A percentile compares a stretch with the other conserved stretches of the same genome.
Evolutionary conservation across 768 basidiomycete species (phyloP).

Genomic region (Calocybe gangraenosa): DNA sequence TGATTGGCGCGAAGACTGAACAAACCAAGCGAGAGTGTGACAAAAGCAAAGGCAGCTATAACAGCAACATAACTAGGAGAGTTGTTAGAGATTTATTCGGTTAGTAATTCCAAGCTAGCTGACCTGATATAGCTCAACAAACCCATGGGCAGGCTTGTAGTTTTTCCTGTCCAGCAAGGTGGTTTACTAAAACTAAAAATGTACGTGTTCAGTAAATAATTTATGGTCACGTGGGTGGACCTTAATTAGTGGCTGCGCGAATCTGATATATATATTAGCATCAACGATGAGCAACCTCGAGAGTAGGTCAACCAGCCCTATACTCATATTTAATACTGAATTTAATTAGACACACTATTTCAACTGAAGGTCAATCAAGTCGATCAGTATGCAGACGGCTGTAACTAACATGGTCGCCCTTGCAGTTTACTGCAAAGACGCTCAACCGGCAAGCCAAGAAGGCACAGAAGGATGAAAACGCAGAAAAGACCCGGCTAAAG

Average conservation of each 20-base stretch:
- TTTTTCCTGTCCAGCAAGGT: conserved; percentile 12
- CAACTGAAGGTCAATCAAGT: conserved; percentile 81
- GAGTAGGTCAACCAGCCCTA: conserved; percentile 52
- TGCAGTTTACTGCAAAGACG: conserved; percentile 95
- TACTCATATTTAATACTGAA: conserved; percentile 23
- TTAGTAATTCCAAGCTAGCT: conserved; percentile 4
- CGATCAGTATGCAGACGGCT: conserved; percentile 8
- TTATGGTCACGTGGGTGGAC: conserved; percentile 14
- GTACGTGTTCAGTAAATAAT: not conserved
- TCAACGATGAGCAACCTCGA: conserved; percentile 79
- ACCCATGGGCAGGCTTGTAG: conserved; percentile 32
- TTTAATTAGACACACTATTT: conserved; percentile 83
- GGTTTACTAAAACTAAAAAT: not conserved
- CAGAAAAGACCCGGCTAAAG: conserved; percentile 88
- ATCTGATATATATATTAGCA: no score
- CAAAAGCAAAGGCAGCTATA: conserved; percentile 77
- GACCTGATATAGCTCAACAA: conserved; percentile 63
- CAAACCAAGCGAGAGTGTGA: conserved; percentile 88
- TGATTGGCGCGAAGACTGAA: not conserved
- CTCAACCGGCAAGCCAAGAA: conserved; percentile 94
- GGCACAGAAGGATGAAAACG: conserved; percentile 90
- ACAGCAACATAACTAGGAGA: conserved; percentile 66
- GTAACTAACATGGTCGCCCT: not conserved
- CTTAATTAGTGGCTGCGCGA: not conserved
- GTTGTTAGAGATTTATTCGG: conserved; percentile 2